A percentile compares a stretch with the other conserved stretches of the same genome.
Conservation (phyloP, 2,329 filamentous ascomycete species). For the Pseudogymnoascus sp. region DNA sequence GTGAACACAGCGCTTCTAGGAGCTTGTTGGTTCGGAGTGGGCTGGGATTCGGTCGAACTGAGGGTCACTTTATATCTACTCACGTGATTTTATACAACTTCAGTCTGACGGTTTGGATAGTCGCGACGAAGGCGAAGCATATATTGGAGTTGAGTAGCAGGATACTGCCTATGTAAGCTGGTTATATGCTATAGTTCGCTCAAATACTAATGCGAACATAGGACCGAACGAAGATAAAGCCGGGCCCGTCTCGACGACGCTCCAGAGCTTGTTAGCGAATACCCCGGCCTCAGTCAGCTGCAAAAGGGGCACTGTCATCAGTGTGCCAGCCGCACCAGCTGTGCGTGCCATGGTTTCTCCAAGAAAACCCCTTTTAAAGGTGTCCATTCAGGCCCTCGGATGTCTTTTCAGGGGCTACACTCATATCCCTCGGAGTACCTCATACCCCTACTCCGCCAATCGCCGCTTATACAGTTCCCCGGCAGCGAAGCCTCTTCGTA, state of each 20-base stretch:
- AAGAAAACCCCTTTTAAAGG: not conserved
- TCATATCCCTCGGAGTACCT: not conserved
- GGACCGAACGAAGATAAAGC: not conserved
- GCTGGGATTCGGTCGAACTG: not conserved
- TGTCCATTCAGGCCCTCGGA: not conserved
- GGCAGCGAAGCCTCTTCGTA: conserved; percentile 53
- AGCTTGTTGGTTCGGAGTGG: not conserved
- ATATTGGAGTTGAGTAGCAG: not conserved
- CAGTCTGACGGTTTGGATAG: not conserved
- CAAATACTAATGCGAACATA: not conserved
- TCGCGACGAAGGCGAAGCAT: not conserved
- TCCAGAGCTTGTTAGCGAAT: not conserved
- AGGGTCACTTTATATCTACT: not conserved
- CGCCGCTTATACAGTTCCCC: conserved; percentile 1
- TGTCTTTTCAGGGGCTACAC: not conserved
- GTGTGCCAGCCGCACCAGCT: not conserved
- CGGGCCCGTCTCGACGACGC: not conserved
- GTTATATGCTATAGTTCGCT: not conserved
- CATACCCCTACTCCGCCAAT: not conserved
- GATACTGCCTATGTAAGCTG: not conserved
- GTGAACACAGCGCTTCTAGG: not conserved
- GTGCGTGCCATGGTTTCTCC: not conserved
- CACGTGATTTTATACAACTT: not conserved
- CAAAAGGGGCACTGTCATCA: not conserved
- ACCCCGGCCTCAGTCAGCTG: not conserved